phyloP scores from a whole-genome alignment of 2,329 filamentous ascomycete species.

The Waltergamsia citrina region DNA sequence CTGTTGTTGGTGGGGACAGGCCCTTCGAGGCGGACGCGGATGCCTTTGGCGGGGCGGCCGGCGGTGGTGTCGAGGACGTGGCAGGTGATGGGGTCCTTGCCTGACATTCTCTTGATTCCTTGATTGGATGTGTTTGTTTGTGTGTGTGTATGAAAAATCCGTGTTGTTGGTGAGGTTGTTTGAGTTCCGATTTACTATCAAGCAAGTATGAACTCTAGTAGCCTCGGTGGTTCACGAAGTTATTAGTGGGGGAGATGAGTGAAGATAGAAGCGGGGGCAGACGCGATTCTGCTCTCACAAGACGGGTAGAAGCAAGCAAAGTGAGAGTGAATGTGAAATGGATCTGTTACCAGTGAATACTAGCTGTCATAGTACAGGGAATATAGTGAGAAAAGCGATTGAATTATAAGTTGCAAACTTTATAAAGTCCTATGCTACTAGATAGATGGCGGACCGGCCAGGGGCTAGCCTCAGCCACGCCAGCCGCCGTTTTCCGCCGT shows the following conservation, averaged over 20 bases:
- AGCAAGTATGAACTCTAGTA: neutral
- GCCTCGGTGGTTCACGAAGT: neutral
- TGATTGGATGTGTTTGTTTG: neutral
- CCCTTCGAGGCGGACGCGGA: constrained; percentile 57
- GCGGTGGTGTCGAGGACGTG: constrained; percentile 77
- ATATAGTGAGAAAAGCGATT: too few relatives aligned
- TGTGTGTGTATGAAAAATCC: neutral
- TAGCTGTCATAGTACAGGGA: too few relatives aligned
- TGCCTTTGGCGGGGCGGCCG: constrained; percentile 56
- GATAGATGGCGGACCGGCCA: too few relatives aligned
- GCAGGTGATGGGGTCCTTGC: constrained; percentile 67
- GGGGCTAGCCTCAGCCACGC: constrained; percentile 1
- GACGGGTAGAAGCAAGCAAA: neutral
- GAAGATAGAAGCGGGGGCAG: neutral
- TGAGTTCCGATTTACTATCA: neutral
- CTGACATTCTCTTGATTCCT: constrained; percentile 3
- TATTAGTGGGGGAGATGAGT: neutral
- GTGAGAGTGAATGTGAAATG: neutral
- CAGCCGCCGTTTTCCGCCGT: constrained; percentile 1
- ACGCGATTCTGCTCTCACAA: neutral
- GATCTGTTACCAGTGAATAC: too few relatives aligned
- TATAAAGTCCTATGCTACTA: too few relatives aligned
- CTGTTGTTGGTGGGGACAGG: constrained; percentile 17
- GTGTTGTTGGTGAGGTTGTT: neutral
- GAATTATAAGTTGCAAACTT: too few relatives aligned